Evolutionary conservation across 1,284 basidiomycete genomes (phyloP), one percentile per base, ranked within the genome.

Genomic region (Ganoderma lingzhi): DNA sequence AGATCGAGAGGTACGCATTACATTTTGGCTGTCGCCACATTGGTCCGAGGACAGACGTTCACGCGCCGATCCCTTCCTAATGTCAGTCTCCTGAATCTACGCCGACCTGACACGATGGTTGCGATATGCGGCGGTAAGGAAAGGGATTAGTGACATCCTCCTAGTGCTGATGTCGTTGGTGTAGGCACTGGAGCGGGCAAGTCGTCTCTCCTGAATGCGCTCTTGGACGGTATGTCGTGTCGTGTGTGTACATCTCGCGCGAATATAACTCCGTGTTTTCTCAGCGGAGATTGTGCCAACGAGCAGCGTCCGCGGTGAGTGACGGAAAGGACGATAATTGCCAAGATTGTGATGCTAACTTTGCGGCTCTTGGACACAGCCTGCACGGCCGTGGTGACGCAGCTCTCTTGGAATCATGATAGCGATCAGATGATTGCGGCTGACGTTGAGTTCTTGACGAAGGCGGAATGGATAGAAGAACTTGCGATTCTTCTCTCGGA

Each of bases 251-350:
- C 23, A 6, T 19, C 10, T 12, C 10, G 48, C 48, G n/a, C n/a
- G 12, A 23, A 10, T 51, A n/a, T 51, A 9, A 51, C 10, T 28
- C 9, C 19, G 48, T 28, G 2, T 51, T 51, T 51, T 6, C 10
- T 51, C n/a, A 51, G 48, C n/a, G n/a, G 48, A 51, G 19, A 51
- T 51, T 19, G n/a, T 51, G 48, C 48, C 48, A 23, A 51, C 48
- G n/a, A 51, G 48, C 9, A 28, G 48, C 48, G 48, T 51, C 23
- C 48, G 48, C 48, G 48, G 48, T 51, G 19, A 51, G 48, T 19
- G n/a, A 51, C 10, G 19, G 0, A 17, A 19, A 19, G 42, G 42
- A 19, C 4, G 17, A 12, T 51, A 19, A n/a, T 51, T 28, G 1
- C 10, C 39, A 14, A 14, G 10, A 41, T 1, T 28, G n/a, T 19